Evolutionary conservation across 495 filamentous ascomycete genomes (phyloP).

Genomic region (Xylaria curta): DNA sequence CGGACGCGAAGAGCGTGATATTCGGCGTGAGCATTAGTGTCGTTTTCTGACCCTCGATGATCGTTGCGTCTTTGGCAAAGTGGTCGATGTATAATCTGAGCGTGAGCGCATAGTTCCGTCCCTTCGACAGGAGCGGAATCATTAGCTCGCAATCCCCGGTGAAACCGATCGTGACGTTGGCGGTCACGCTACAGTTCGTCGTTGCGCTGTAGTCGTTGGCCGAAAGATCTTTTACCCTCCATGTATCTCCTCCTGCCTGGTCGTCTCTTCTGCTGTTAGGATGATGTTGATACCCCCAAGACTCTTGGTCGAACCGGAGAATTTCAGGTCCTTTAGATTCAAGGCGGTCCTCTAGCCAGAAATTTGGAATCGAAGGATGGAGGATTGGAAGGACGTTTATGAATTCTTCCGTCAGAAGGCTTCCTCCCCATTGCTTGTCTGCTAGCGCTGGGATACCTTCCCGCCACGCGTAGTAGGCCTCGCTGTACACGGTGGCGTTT

Average conservation of each 20-base stretch:
- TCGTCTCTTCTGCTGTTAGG: neutral
- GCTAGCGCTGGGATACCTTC: slow-evolving; percentile 56
- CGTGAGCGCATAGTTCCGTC: slow-evolving; percentile 57
- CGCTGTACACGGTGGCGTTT: slow-evolving; percentile 52
- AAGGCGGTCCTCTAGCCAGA: slow-evolving; percentile 56
- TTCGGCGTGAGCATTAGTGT: slow-evolving; percentile 51
- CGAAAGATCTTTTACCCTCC: slow-evolving; percentile 46
- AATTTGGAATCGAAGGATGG: slow-evolving; percentile 47
- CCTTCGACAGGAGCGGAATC: slow-evolving; percentile 55
- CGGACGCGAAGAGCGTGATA: slow-evolving; percentile 54
- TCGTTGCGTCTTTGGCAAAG: slow-evolving; percentile 33
- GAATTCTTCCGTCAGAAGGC: slow-evolving; percentile 50
- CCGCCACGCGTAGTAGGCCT: slow-evolving; percentile 58
- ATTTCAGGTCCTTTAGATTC: slow-evolving; percentile 47
- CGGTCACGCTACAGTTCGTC: slow-evolving; percentile 41
- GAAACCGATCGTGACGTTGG: slow-evolving; percentile 37
- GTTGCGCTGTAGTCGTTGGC: slow-evolving; percentile 54
- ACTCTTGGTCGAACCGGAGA: slow-evolving; percentile 46
- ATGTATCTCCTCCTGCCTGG: neutral
- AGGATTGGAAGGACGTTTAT: slow-evolving; percentile 44
- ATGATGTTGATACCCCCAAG: neutral
- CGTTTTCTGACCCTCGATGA: slow-evolving; percentile 54
- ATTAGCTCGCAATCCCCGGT: slow-evolving; percentile 43
- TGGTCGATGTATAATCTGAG: slow-evolving; percentile 46
- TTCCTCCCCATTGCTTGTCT: slow-evolving; percentile 63